A percentile compares a stretch with the other conserved stretches of the same genome.
Evolutionary conservation across 495 filamentous ascomycete species (phyloP).

Genomic region (Aspergillus diversus): DNA sequence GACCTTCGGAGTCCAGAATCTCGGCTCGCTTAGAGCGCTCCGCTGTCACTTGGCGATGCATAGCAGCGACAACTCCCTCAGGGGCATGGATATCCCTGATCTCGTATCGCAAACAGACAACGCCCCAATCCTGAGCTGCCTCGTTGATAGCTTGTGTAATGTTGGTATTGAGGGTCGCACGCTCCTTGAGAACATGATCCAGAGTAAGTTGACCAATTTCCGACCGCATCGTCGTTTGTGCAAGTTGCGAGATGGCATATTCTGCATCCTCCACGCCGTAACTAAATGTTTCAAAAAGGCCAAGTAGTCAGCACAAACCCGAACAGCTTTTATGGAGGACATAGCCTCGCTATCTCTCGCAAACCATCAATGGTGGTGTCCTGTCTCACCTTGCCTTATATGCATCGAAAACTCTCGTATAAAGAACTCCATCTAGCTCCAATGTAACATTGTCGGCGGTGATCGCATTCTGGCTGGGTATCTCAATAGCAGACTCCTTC

Average conservation of each 20-base stretch:
- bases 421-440: conserved; percentile 93
- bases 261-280: conserved; percentile 99
- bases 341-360: conserved; percentile 22
- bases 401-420: conserved; percentile 93
- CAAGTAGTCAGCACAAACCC: conserved; percentile 16
- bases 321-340: not conserved
- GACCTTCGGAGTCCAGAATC: conserved; percentile 94
- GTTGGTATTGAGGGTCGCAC: conserved; percentile 91
- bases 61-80: conserved; percentile 87
- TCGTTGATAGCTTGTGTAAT: conserved; percentile 99
- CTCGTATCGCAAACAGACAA: conserved; percentile 94
- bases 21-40: conserved; percentile 96
- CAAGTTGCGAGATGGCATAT: conserved; percentile 96
- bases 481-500: conserved; percentile 95
- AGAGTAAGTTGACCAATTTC: conserved; percentile 96
- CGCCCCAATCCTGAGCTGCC: conserved; percentile 93
- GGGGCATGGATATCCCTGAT: conserved; percentile 98
- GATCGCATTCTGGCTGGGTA: conserved; percentile 93
- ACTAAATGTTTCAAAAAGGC: conserved; percentile 47
- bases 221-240: conserved; percentile 97
- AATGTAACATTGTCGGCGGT: conserved; percentile 98
- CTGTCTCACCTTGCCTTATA: conserved; percentile 84
- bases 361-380: conserved; percentile 3
- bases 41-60: conserved; percentile 97
- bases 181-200: conserved; percentile 97